Percentiles rank a stretch among this genome's conserved stretches.
These are phyloP conservation scores for Daldinia sp. DNA, from an alignment of 2,329 filamentous ascomycete species.

Conservation along the genomic window DNA sequence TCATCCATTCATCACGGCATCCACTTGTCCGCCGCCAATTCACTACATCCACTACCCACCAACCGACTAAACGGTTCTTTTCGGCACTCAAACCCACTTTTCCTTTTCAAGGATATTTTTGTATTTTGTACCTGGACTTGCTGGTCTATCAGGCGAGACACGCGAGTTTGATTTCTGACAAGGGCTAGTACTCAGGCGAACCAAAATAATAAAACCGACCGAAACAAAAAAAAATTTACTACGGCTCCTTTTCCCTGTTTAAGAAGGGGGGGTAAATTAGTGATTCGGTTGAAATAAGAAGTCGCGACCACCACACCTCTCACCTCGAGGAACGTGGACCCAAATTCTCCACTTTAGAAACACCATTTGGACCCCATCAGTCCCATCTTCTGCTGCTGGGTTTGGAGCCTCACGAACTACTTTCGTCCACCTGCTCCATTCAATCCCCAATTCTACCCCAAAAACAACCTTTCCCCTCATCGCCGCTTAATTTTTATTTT, in stretches of 20 bases:
- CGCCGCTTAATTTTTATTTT: conserved; percentile 41
- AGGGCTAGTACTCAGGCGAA: conserved; percentile 43
- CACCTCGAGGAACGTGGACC: conserved; percentile 51
- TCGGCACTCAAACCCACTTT: conserved; percentile 50
- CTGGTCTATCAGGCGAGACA: conserved; percentile 30
- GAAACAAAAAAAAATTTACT: conserved; percentile 40
- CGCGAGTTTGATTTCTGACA: conserved; percentile 46
- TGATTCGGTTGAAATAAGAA: conserved; percentile 51
- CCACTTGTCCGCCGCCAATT: conserved; percentile 47
- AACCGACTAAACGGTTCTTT: conserved; percentile 45
- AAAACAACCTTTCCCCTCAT: conserved; percentile 52
- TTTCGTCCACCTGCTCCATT: conserved; percentile 52
- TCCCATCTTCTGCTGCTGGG: conserved; percentile 50
- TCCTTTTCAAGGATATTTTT: conserved; percentile 39
- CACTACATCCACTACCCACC: conserved; percentile 41
- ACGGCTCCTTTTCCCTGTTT: conserved; percentile 24
- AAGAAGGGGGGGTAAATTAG: conserved; percentile 33
- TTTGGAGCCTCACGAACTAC: conserved; percentile 54
- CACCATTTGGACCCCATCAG: conserved; percentile 50
- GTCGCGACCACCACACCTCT: conserved; percentile 50
- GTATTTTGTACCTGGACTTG: conserved; percentile 45
- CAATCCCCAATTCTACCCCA: conserved; percentile 54
- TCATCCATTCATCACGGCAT: conserved; percentile 46
- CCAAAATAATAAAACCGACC: conserved; percentile 43
- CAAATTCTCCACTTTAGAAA: conserved; percentile 55